Evolutionary conservation across 1,284 basidiomycete genomes (phyloP).

Genomic region (Microbotryomycetes sp.): DNA sequence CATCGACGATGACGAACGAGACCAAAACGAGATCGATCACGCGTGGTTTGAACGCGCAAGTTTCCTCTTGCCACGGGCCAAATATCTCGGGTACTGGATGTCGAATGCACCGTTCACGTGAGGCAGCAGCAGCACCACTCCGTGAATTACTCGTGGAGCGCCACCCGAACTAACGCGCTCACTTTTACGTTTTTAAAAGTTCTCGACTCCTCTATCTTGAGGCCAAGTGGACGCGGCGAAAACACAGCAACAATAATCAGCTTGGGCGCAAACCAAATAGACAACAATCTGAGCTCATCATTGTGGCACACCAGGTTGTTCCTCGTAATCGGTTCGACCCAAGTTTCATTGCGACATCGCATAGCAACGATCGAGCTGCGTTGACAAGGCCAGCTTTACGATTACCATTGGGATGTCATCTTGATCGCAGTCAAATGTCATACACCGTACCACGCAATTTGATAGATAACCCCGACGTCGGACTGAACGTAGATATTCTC

Average conservation of each 20-base stretch:
- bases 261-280: background rate
- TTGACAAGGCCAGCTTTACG: no score
- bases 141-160: background rate
- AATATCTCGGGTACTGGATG: slow-evolving; percentile 20
- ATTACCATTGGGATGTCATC: slow-evolving; percentile 8
- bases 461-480: slow-evolving; percentile 21
- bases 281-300: background rate
- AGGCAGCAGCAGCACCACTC: no score
- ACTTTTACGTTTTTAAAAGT: no score
- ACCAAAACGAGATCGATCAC: background rate
- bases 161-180: background rate
- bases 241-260: no score
- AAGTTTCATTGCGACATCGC: no score
- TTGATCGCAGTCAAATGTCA: slow-evolving; percentile 1
- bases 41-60: slow-evolving; percentile 10
- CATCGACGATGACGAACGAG: background rate
- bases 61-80: slow-evolving; percentile 13
- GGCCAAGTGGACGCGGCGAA: no score
- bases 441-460: slow-evolving; percentile 9
- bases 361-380: no score
- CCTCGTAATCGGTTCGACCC: slow-evolving; percentile 10
- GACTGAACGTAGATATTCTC: slow-evolving; percentile 21
- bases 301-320: slow-evolving; percentile 11
- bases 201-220: no score
- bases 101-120: slow-evolving; percentile 24